Base-by-base conservation (phyloP, 208 protist species). In the Leptomonas pyrrhocoris region DNA sequence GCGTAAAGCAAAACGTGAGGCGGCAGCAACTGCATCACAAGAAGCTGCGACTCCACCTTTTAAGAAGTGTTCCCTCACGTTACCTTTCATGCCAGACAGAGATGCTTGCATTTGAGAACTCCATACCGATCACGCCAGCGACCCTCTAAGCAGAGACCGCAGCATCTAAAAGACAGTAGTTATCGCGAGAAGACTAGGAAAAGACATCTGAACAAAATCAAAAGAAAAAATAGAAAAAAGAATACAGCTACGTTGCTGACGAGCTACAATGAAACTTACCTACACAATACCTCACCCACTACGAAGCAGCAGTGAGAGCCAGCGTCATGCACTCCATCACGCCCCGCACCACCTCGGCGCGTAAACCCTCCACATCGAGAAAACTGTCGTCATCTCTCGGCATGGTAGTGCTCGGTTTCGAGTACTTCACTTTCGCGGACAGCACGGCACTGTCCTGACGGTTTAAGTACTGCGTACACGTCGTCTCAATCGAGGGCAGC, bases 401-500 rank as follows among this genome's bases (percentile, higher is more conserved):
- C 68, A 66, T 73, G 31, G 54, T 50, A 13, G 55, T 74, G 31
- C 36, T 16, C n/a, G 42, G 38, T 18, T 76, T 68, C 3, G 76
- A 36, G 58, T 77, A 83, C 53, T 67, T 53, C 64, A 87, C 38
- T 59, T 83, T 81, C 25, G n/a, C 13, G 12, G 69, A 74, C 49
- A 84, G 31, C 31, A 62, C 27, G 0, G 64, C 55, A 6, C 28
- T 68, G 49, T 72, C 60, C 31, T 45, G 56, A 2, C 27, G 15
- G 25, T 55, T n/a, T 21, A 70, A 12, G 70, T 79, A 83, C 60
- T 84, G 78, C 55, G 54, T 81, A n/a, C 77, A 73, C 53, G 74
- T 79, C 13, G 84, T 71, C 15, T 71, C 78, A 11, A 88, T 68
- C 19, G 74, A 80, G 1, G 81, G 81, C 9, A 88, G 54, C 23